Evolutionary conservation across 805 yeast species (phyloP), one percentile per base, ranked within the genome.

Genomic region (Isabelozyma gotoi): DNA sequence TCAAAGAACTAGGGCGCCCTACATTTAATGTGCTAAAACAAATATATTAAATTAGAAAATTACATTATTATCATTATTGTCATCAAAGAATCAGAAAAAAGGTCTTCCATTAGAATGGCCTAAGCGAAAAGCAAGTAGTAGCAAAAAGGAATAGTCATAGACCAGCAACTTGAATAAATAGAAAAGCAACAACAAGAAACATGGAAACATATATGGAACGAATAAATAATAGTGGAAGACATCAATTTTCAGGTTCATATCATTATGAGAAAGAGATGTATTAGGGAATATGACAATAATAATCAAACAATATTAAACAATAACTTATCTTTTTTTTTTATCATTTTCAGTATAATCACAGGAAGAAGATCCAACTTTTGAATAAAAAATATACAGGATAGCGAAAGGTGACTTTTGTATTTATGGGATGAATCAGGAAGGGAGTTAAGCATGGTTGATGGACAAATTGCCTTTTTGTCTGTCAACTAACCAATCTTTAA

Each of bases 391-490:
- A 77, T 73, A 41, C 86, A 87, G 4, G 64, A 68, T 34, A 60
- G 81, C 12, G 7, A 85, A 85, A 49, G 84, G 88, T 10, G 65
- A 80, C 27, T 90, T 95, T 88, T 64, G 88, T 24, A 58, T 88
- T 12, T 74, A 88, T 32, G 97, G 97, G 0, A 70, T 88, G 14
- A 69, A 75, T 21, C 74, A 78, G 33, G 97, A 97, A 29, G 96
- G 96, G 1, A 85, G 80, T 90, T 56, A 38, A 20, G 16, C 61
- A 58, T 36, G 53, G 52, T 89, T 2, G 60, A 78, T 2, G 79
- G 29, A 24, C 7, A 24, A 82, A 48, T 88, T 96, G 94, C 35
- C 19, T 32, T 40, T 43, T 51, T 52, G 38, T 52, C 43, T 15
- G 12, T 24, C 29, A 24, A 35, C 36, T 20, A 80, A 50, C 73